Base-by-base conservation (phyloP, 495 filamentous ascomycete species). In the Gamarada debralockiae region DNA sequence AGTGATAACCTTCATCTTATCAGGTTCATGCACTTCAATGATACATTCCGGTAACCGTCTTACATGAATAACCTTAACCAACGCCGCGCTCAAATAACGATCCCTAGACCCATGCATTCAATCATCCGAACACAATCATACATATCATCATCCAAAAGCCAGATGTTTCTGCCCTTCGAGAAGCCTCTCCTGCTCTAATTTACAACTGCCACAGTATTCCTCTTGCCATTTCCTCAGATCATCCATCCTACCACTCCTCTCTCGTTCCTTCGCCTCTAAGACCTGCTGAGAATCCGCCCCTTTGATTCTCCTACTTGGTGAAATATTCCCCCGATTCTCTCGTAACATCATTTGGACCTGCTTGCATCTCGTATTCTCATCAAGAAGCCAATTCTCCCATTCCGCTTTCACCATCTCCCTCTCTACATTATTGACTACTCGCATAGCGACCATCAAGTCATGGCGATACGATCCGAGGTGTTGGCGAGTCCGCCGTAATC, bases 381-480 rank as follows among this genome's bases (percentile, higher is more conserved):
- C 61, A 24, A 59, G 43, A 12, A 97, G 75, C 90, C 91, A 97
- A 36, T 85, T 85, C 70, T 95, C 91, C 85, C 89, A 98, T 70
- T 97, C 92, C 2, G 81, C 84, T 50, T 79, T 75, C 50, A 97
- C 56, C 63, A 95, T 83, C 65, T 97, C 92, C 46, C 74, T 70
- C 71, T 98, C 93, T 9, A 97, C 81, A 38, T 77, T 84, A 65
- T 97, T 96, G 45, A 98, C 83, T 3, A 97, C 79, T 5, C 92
- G 84, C 70, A 97, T 79, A 14, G 91, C 90, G 4, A 98, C 91
- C 1, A 97, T 72, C 18, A 97, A 75, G 61, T 97, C 90, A 63
- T 98, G 89, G n/a, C 93, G 79, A 66, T 96, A 92, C 12, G 78
- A 68, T 9, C 86, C 93, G 2, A 98, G 80, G 29, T 84, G 78